phyloP scores from a whole-genome alignment of 2,329 filamentous ascomycete genomes.

The Aspergillus sp. region DNA sequence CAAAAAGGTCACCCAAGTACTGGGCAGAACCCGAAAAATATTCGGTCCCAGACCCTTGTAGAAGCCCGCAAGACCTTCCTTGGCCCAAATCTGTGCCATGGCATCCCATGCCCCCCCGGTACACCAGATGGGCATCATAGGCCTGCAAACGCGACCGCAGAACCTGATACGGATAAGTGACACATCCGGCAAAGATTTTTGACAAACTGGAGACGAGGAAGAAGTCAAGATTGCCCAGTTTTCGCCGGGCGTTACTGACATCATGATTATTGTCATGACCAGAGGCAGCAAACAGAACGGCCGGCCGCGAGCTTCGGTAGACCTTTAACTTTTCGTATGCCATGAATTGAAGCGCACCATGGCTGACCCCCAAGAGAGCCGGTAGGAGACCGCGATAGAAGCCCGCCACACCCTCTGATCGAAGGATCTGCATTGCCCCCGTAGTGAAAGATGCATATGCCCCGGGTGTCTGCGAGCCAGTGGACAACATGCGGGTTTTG shows the following conservation, averaged over 20 bases:
- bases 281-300: slow-evolving; percentile 14
- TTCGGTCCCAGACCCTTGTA: slow-evolving; percentile 89
- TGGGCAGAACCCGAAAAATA: slow-evolving; percentile 84
- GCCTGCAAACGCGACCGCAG: slow-evolving; percentile 83
- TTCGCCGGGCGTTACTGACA: slow-evolving; percentile 5
- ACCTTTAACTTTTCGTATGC: slow-evolving; percentile 77
- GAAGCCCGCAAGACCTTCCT: slow-evolving; percentile 78
- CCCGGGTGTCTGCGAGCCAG: slow-evolving; percentile 65
- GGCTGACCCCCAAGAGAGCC: slow-evolving; percentile 78
- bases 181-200: slow-evolving; percentile 83
- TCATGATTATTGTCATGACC: background rate
- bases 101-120: slow-evolving; percentile 71
- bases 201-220: slow-evolving; percentile 73
- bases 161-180: slow-evolving; percentile 94
- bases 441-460: slow-evolving; percentile 76
- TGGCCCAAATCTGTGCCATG: slow-evolving; percentile 65
- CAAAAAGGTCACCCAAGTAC: slow-evolving; percentile 93
- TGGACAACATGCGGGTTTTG: slow-evolving; percentile 94
- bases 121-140: slow-evolving; percentile 72
- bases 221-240: slow-evolving; percentile 68
- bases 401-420: slow-evolving; percentile 67
- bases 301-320: slow-evolving; percentile 48
- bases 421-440: slow-evolving; percentile 64
- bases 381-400: slow-evolving; percentile 87
- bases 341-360: slow-evolving; percentile 93